Base-by-base conservation (phyloP, 2,329 filamentous ascomycete species). In the Coniochaeta sp. region DNA sequence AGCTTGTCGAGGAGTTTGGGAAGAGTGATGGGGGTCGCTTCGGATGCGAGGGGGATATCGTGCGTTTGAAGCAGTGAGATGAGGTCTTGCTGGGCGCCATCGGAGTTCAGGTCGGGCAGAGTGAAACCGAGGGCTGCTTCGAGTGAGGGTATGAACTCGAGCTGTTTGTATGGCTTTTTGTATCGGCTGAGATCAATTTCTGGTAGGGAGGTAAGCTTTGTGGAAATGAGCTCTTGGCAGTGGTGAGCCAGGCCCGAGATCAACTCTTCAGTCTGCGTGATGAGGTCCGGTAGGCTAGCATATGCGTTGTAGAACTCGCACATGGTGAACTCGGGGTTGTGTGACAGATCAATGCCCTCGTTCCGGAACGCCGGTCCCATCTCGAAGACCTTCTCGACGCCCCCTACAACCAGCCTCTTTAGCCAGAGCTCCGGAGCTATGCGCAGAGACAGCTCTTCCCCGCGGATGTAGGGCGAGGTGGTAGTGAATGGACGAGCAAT, bases 261-360 rank as follows among this genome's bases (percentile, higher is more conserved):
- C 56, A 98, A 74, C 16, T 81, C 77, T 71, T 95, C 89, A 0
- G 93, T 98, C 70, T 87, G 84, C 22, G 74, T 71, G 69, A 96
- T 92, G 58, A 98, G 77, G 47, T 90, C 84, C 38, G 86, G 77
- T 0, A 97, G 81, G 64, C 88, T 89, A 62, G 89, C 86, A 68
- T 93, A 96, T 2, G 93, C 88, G 63, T 89, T 88, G 75, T 99
- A 99, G 76, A 96, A 98, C 75, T 99, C 95, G 78, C 93, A 98
- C 62, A 91, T 98, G 52, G 90, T 95, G 75, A 98, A 99, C 71
- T 99, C 95, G 0, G 95, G 93, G 70, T 99, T 99, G 72, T 99
- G 95, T 0, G 91, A 96, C 33, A 83, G 84, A 72, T 97, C 93
- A 38, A 96, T 77, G 72, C 91, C 91, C 77, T 99, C 95, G 71